phyloP scores from a whole-genome alignment of 352 stramenopile species.

The Pythium grandisporangium region DNA sequence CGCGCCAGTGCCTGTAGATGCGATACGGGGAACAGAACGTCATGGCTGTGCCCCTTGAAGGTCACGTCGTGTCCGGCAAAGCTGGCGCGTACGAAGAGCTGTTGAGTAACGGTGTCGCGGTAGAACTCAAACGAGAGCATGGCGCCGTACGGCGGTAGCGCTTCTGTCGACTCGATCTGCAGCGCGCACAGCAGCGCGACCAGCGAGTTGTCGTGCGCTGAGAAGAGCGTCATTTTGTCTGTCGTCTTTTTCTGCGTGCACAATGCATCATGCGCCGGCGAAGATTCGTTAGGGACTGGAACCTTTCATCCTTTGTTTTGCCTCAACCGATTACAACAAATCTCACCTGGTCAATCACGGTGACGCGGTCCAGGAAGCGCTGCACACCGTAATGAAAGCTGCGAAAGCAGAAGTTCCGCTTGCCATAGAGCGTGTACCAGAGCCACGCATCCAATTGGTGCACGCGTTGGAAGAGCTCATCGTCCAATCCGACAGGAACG shows the following conservation, averaged over 20 bases:
- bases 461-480: conserved; percentile 52
- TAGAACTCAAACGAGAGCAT: conserved; percentile 75
- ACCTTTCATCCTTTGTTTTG: neutral
- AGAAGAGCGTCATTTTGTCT: conserved; percentile 68
- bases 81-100: conserved; percentile 36
- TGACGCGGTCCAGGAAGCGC: conserved; percentile 44
- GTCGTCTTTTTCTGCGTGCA: conserved; percentile 8
- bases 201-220: conserved; percentile 73
- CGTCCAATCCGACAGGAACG: conserved; percentile 39
- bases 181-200: conserved; percentile 61
- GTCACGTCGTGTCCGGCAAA: conserved; percentile 42
- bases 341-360: conserved; percentile 24
- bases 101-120: conserved; percentile 20
- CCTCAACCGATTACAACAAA: neutral
- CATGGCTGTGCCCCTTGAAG: conserved; percentile 28
- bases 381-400: conserved; percentile 51
- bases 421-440: conserved; percentile 67
- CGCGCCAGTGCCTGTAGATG: conserved; percentile 40
- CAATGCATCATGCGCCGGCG: too few relatives aligned
- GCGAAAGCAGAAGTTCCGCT: conserved; percentile 45
- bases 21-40: conserved; percentile 37
- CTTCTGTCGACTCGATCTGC: conserved; percentile 33
- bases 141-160: conserved; percentile 57
- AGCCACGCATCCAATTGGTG: conserved; percentile 63
- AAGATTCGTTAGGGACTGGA: conserved; percentile 3